Conservation (phyloP, 2,329 filamentous ascomycete genomes). For the Microascus cirrosus region DNA sequence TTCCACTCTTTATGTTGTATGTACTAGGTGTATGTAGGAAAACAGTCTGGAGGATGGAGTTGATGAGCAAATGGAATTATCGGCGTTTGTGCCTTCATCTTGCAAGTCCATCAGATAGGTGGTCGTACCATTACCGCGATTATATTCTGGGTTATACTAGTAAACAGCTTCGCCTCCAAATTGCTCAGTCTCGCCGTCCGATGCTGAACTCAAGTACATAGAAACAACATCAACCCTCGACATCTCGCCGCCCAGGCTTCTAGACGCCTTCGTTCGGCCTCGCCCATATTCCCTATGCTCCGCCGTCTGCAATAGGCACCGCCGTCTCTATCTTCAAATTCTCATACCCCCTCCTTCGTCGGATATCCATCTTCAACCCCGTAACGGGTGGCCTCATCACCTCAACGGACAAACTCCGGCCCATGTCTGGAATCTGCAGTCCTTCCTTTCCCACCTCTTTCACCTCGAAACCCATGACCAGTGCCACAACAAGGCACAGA, state of each 20-base stretch:
- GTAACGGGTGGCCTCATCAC: not conserved
- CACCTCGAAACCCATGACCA: not conserved
- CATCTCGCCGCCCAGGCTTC: not conserved
- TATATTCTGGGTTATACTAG: not conserved
- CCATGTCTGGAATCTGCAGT: not conserved
- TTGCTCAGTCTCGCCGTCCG: not conserved
- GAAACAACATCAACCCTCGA: not conserved
- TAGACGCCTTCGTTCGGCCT: not conserved
- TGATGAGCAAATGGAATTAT: not conserved
- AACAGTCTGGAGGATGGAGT: not conserved
- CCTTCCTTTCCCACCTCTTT: not conserved
- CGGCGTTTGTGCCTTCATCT: not conserved
- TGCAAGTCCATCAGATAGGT: not conserved
- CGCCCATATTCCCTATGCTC: not conserved
- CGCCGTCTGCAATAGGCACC: not conserved
- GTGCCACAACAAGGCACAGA: not conserved
- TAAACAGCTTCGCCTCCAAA: not conserved
- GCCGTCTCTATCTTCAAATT: not conserved
- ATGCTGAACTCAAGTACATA: not conserved
- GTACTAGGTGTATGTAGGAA: not conserved
- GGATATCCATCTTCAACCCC: not conserved
- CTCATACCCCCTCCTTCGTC: not conserved
- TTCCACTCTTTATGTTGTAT: not conserved
- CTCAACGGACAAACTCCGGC: not conserved
- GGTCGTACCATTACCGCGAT: not conserved